Percentiles rank a stretch among this genome's conserved stretches.
phyloP scores from a whole-genome alignment of 2,329 filamentous ascomycete genomes.

The Ascochyta viciae-villosae region DNA sequence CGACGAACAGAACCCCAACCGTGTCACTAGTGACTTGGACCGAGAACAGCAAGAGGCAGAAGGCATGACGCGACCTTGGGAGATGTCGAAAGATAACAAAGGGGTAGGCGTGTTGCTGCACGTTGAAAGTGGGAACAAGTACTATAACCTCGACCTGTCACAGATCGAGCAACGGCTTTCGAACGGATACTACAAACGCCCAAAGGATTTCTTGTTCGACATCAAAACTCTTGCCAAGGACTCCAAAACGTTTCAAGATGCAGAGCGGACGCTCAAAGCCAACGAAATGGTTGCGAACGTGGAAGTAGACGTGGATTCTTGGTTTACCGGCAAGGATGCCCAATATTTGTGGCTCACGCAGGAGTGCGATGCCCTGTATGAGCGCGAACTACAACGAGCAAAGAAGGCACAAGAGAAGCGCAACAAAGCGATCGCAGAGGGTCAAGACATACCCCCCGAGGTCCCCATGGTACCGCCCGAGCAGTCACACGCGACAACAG shows the following conservation, averaged over 20 bases:
- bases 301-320: slow-evolving; percentile 85
- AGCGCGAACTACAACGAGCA: slow-evolving; percentile 68
- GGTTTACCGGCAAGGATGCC: slow-evolving; percentile 69
- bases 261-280: slow-evolving; percentile 81
- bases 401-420: slow-evolving; percentile 67
- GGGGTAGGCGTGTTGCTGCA: slow-evolving; percentile 80
- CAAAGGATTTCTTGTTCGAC: slow-evolving; percentile 87
- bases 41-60: slow-evolving; percentile 63
- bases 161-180: slow-evolving; percentile 96
- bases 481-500: slow-evolving; percentile 53
- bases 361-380: slow-evolving; percentile 84
- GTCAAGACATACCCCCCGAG: slow-evolving; percentile 51
- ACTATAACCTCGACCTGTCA: slow-evolving; percentile 91
- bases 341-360: slow-evolving; percentile 32
- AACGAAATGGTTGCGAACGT: slow-evolving; percentile 94
- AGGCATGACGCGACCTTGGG: slow-evolving; percentile 72
- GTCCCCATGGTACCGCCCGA: slow-evolving; percentile 51
- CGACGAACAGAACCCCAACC: slow-evolving; percentile 78
- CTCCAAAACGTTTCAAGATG: slow-evolving; percentile 80
- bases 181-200: slow-evolving; percentile 93
- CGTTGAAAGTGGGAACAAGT: slow-evolving; percentile 79
- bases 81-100: slow-evolving; percentile 79
- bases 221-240: slow-evolving; percentile 86
- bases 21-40: slow-evolving; percentile 66
- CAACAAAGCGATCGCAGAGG: slow-evolving; percentile 45